A percentile compares a stretch with the other conserved stretches of the same genome.
phyloP scores from a whole-genome alignment of 2,329 filamentous ascomycete genomes.

The Claviceps pazoutovae region DNA sequence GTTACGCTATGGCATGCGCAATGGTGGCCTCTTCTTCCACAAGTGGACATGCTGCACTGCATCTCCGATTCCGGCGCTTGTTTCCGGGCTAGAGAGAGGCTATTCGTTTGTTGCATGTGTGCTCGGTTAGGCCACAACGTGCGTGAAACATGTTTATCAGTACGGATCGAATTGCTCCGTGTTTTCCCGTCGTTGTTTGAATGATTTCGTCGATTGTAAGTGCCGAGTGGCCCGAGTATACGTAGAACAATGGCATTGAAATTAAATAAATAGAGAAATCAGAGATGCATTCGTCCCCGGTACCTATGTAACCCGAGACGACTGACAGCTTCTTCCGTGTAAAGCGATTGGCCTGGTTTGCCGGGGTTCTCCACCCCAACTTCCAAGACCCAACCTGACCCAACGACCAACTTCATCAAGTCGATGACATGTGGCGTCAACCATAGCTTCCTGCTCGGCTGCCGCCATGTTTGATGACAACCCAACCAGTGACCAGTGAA shows the following conservation, averaged over 20 bases:
- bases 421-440: conserved; percentile 1
- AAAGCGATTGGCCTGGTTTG: background rate
- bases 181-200: too few species aligned
- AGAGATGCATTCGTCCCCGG: background rate
- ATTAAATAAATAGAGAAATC: background rate
- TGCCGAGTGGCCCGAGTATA: too few species aligned
- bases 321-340: background rate
- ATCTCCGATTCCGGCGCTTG: background rate
- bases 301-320: too few species aligned
- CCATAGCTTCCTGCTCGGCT: background rate
- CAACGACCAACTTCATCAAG: background rate
- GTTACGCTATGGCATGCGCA: background rate
- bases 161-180: too few species aligned
- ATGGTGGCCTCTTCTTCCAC: background rate
- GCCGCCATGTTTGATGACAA: background rate
- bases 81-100: background rate
- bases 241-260: background rate
- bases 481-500: background rate
- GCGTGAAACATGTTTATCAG: too few species aligned
- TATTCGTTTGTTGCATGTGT: background rate
- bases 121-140: too few species aligned
- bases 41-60: background rate
- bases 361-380: background rate
- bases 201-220: too few species aligned
- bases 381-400: background rate